phyloP scores from a whole-genome alignment of 129 eudicot species.

The Dittrichia graveolens region DNA sequence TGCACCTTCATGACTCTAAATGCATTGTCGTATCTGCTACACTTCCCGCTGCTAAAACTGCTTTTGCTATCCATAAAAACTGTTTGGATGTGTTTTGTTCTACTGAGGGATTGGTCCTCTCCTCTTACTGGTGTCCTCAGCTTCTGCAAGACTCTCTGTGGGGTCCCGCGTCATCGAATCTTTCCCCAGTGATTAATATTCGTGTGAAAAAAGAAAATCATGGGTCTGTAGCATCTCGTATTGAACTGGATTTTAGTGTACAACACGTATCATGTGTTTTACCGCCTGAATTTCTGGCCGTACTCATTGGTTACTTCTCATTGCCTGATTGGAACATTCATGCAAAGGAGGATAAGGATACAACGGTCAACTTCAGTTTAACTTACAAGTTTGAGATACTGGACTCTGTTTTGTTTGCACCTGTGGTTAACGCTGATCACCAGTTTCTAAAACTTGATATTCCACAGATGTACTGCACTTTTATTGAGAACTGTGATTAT shows the following conservation, averaged over 20 bases:
- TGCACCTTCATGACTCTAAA: constrained; percentile 83
- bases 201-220: constrained; percentile 49
- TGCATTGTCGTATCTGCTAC: constrained; percentile 61
- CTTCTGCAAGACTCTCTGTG: constrained; percentile 54
- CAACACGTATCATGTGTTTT: constrained; percentile 83
- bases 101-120: constrained; percentile 62
- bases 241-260: constrained; percentile 59
- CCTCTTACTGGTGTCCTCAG: constrained; percentile 66
- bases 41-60: constrained; percentile 55
- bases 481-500: constrained; percentile 37
- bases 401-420: constrained; percentile 66
- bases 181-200: constrained; percentile 66
- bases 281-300: constrained; percentile 78
- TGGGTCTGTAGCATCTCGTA: constrained; percentile 33
- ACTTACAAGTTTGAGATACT: constrained; percentile 66
- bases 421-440: constrained; percentile 45
- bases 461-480: constrained; percentile 52
- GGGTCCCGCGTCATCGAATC: constrained; percentile 64
- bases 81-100: constrained; percentile 64
- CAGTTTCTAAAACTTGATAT: constrained; percentile 66
- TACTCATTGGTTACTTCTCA: constrained; percentile 82
- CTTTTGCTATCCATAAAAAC: constrained; percentile 40
- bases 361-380: constrained; percentile 24
- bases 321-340: constrained; percentile 69
- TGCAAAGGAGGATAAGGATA: constrained; percentile 26